phyloP scores from a whole-genome alignment of 495 filamentous ascomycete genomes.

The Neurospora sp. region DNA sequence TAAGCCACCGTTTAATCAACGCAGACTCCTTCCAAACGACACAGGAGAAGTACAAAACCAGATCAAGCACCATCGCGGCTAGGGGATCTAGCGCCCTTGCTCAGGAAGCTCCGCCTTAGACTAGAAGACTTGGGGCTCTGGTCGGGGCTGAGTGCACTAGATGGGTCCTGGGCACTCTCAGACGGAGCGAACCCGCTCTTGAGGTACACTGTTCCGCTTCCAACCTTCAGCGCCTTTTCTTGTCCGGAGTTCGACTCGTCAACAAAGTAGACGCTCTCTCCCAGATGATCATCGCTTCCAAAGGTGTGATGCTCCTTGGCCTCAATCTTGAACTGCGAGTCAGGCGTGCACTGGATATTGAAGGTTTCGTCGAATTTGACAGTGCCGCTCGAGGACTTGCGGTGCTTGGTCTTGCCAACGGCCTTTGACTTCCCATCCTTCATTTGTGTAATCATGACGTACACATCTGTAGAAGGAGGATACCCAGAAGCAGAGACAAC shows the following conservation, averaged over 20 bases:
- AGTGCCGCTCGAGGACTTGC: conserved; percentile 52
- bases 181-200: conserved; percentile 49
- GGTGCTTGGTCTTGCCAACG: conserved; percentile 77
- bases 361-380: conserved; percentile 71
- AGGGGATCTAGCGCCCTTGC: conserved; percentile 34
- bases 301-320: conserved; percentile 79
- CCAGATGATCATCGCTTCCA: conserved; percentile 67
- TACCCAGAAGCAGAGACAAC: conserved; percentile 72
- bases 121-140: conserved; percentile 43
- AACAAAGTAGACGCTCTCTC: conserved; percentile 80
- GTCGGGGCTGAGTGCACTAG: conserved; percentile 24
- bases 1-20: background rate
- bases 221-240: conserved; percentile 65
- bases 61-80: background rate
- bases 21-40: background rate
- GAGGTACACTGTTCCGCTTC: conserved; percentile 55
- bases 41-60: background rate
- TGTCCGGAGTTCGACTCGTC: conserved; percentile 64
- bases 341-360: conserved; percentile 65
- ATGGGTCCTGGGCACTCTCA: conserved; percentile 8
- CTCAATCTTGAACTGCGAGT: conserved; percentile 74
- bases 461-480: conserved; percentile 68
- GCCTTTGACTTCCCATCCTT: conserved; percentile 55
- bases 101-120: conserved; percentile 36
- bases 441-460: conserved; percentile 60